phyloP scores from a whole-genome alignment of 78 protist genomes.

The Dictyostelium intermedium region DNA sequence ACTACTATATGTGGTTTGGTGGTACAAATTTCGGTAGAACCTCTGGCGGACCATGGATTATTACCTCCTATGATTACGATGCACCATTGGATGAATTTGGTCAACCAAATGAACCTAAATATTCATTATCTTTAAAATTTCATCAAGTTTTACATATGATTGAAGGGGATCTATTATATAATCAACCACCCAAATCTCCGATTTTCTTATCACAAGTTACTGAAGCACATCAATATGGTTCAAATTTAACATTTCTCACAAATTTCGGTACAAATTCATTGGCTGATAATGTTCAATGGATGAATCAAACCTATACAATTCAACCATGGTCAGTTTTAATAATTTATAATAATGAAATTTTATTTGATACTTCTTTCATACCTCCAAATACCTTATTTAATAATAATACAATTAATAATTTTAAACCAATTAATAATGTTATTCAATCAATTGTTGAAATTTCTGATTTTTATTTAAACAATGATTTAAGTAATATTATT shows the following conservation, averaged over 20 bases:
- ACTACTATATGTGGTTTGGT: slow-evolving; percentile 80
- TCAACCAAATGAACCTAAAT: slow-evolving; percentile 31
- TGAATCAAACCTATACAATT: background rate
- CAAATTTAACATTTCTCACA: background rate
- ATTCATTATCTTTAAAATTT: background rate
- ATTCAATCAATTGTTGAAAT: background rate
- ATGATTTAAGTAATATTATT: background rate
- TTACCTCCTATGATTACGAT: slow-evolving; percentile 76
- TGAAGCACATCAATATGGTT: background rate
- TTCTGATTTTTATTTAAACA: background rate
- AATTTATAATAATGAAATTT: background rate
- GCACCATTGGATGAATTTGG: slow-evolving; percentile 57
- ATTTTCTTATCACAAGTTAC: background rate
- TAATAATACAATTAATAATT: background rate
- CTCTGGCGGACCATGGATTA: slow-evolving; percentile 5
- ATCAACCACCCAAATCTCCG: background rate
- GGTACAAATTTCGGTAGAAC: slow-evolving; percentile 78
- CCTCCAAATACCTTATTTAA: background rate
- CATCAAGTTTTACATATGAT: background rate
- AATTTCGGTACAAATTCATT: background rate
- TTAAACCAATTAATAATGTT: background rate
- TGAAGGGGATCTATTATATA: background rate
- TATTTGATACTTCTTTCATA: slow-evolving; percentile 15
- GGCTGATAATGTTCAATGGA: background rate
- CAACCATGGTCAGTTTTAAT: slow-evolving; percentile 40